These are phyloP conservation scores for Phytophthora kernoviae DNA, from an alignment of 352 stramenopile species.

Conservation along the genomic window DNA sequence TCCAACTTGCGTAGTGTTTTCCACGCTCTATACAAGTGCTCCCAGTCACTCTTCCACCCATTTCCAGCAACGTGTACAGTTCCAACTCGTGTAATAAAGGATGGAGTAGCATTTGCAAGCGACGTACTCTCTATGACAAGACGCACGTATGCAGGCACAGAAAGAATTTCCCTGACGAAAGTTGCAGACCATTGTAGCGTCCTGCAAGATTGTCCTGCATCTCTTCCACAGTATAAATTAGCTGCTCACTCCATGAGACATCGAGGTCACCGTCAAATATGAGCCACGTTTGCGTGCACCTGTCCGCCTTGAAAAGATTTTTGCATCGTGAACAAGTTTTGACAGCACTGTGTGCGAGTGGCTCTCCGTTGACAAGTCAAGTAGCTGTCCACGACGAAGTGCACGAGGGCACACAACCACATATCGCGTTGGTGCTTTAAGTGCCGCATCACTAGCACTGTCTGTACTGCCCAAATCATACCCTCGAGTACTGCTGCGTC, in stretches of 20 bases:
- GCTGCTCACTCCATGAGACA: constrained; percentile 48
- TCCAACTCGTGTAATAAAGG: constrained; percentile 53
- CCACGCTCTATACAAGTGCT: constrained; percentile 50
- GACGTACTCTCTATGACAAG: constrained; percentile 64
- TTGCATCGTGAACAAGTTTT: constrained; percentile 54
- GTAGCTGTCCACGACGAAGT: constrained; percentile 35
- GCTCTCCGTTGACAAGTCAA: constrained; percentile 24
- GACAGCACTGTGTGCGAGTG: constrained; percentile 39
- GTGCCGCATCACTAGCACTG: neutral
- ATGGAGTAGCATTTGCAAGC: constrained; percentile 50
- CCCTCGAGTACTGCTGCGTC: neutral
- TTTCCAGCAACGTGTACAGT: constrained; percentile 40
- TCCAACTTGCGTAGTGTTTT: constrained; percentile 33
- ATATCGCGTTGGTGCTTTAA: constrained; percentile 23
- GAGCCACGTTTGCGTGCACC: constrained; percentile 54
- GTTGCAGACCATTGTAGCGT: constrained; percentile 32
- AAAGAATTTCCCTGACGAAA: constrained; percentile 40
- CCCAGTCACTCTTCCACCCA: constrained; percentile 6
- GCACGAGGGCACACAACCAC: constrained; percentile 53
- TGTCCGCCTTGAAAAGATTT: constrained; percentile 23
- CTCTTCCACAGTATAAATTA: constrained; percentile 44
- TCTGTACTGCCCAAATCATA: neutral
- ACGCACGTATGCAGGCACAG: constrained; percentile 38
- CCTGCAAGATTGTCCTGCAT: constrained; percentile 12
- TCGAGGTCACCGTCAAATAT: constrained; percentile 68